Conservation (phyloP, 495 filamentous ascomycete genomes). For the Daldinia decipiens region DNA sequence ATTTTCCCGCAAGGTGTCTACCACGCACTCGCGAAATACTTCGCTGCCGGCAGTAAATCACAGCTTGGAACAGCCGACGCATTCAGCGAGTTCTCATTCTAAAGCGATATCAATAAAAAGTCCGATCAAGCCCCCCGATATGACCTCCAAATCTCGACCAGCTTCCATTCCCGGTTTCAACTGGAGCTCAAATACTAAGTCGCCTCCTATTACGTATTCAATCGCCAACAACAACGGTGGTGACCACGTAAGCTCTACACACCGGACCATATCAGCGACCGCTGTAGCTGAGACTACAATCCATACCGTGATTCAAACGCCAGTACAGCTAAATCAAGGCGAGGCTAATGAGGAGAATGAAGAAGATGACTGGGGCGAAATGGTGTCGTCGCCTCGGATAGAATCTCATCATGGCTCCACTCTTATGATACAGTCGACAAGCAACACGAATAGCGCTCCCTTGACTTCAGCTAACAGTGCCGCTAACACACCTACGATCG, state of each 20-base stretch:
- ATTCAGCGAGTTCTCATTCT: slow-evolving; percentile 5
- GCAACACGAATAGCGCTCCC: not conserved
- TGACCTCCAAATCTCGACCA: not conserved
- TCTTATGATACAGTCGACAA: slow-evolving; percentile 3
- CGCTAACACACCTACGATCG: not conserved
- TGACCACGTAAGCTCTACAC: slow-evolving; percentile 5
- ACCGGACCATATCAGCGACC: not conserved
- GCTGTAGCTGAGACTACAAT: slow-evolving; percentile 2
- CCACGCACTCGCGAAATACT: slow-evolving; percentile 34
- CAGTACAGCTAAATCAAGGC: not conserved
- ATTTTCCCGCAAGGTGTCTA: slow-evolving; percentile 49
- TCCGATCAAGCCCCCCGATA: slow-evolving; percentile 27
- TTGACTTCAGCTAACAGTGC: not conserved
- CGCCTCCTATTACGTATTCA: slow-evolving; percentile 10
- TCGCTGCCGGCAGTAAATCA: slow-evolving; percentile 29
- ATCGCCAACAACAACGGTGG: not conserved
- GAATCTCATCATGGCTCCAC: slow-evolving; percentile 24
- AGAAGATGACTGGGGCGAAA: slow-evolving; percentile 66
- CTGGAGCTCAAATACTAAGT: slow-evolving; percentile 26
- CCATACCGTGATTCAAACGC: not conserved
- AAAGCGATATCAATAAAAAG: slow-evolving; percentile 25
- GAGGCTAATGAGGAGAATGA: slow-evolving; percentile 47
- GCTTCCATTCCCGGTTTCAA: slow-evolving; percentile 30
- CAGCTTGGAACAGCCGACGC: slow-evolving; percentile 2
- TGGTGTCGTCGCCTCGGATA: slow-evolving; percentile 59